Conservation (phyloP, 768 basidiomycete genomes). For the Cyclocybe aegerita region DNA sequence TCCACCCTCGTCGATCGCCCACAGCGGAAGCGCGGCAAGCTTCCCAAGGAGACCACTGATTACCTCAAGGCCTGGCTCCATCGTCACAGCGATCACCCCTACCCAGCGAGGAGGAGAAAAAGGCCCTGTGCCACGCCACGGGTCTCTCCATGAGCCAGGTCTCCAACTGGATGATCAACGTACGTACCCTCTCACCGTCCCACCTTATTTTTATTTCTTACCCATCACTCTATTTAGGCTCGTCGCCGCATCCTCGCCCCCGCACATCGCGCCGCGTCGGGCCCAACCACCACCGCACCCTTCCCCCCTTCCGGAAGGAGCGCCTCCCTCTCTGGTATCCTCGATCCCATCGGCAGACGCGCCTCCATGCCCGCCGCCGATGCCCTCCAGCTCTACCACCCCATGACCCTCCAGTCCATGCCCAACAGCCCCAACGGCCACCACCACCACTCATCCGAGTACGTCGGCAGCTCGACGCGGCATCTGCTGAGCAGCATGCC, state of each 20-base stretch:
- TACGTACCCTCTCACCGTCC: constrained; percentile 23
- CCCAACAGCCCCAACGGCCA: constrained; percentile 35
- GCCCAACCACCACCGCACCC: constrained; percentile 77
- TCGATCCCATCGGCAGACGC: constrained; percentile 51
- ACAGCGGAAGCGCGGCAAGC: constrained; percentile 80
- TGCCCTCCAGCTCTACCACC: constrained; percentile 73
- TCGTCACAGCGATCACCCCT: constrained; percentile 85
- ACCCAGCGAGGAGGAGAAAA: constrained; percentile 92
- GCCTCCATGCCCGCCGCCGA: constrained; percentile 68
- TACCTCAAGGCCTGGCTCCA: constrained; percentile 88
- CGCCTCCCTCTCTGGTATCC: constrained; percentile 39
- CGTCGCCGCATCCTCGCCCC: constrained; percentile 82
- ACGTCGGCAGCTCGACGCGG: constrained; percentile 37
- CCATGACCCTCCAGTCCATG: constrained; percentile 72
- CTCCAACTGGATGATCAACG: constrained; percentile 94
- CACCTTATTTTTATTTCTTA: constrained; percentile 7
- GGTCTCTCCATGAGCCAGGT: constrained; percentile 88
- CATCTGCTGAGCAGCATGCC: constrained; percentile 46
- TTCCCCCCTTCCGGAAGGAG: constrained; percentile 55
- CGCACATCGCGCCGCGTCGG: constrained; percentile 71
- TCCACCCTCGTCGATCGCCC: constrained; percentile 74
- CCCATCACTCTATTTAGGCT: constrained; percentile 45
- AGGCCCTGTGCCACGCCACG: constrained; percentile 82
- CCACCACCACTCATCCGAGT: constrained; percentile 42
- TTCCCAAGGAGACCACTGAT: constrained; percentile 89